phyloP scores from a whole-genome alignment of 768 basidiomycete genomes.

The Termitomyces sp. region DNA sequence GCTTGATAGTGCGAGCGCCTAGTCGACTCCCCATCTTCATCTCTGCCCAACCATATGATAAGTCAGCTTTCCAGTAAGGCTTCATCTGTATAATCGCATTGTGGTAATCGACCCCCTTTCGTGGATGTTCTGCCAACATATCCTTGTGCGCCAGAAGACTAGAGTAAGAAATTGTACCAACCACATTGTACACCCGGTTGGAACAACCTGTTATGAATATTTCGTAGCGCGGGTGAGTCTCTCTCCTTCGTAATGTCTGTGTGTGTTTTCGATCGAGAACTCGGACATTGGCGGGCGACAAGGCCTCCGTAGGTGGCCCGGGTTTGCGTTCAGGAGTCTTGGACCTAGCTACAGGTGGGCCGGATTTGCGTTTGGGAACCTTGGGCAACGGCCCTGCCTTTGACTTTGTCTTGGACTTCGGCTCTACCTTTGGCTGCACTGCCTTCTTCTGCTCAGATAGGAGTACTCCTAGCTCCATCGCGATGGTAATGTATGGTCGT shows the following conservation, averaged over 20 bases:
- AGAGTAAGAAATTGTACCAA: background rate
- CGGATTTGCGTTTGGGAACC: too few species aligned
- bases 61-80: background rate
- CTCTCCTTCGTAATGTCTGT: background rate
- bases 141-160: background rate
- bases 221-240: background rate
- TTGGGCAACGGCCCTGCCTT: too few species aligned
- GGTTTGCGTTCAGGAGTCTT: too few species aligned
- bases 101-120: background rate
- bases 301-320: too few species aligned
- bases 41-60: background rate
- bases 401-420: too few species aligned
- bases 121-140: background rate
- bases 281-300: background rate
- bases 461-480: too few species aligned
- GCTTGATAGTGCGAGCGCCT: background rate
- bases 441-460: too few species aligned
- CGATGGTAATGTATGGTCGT: too few species aligned
- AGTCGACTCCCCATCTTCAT: background rate
- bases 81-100: background rate
- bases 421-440: too few species aligned
- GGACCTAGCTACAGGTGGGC: too few species aligned
- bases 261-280: too few species aligned
- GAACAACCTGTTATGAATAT: too few species aligned
- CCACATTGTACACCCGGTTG: background rate